Evolutionary conservation across 495 filamentous ascomycete genomes (phyloP), one percentile per base, ranked within the genome.

Genomic region (Aspergillus incahuasiensis): DNA sequence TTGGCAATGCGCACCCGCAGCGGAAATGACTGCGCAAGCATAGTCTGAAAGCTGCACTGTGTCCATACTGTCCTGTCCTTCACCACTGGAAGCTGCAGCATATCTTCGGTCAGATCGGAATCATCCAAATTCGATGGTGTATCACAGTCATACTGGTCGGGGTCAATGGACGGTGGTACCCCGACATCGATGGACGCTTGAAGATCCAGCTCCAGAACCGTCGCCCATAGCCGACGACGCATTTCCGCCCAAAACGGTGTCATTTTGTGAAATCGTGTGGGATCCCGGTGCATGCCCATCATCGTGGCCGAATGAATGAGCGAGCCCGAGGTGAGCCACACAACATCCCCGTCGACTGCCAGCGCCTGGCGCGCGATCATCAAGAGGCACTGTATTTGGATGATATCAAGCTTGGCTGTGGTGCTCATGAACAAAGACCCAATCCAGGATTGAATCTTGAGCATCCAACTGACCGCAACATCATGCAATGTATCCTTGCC

Each of bases 211-310:
- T 88, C 85, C 16, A 86, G 60, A 22, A 88, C 79, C 4, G 83
- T 86, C 13, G 75, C 75, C 85, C 85, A 88, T 3, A 86, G 53
- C 19, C 84, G 68, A 45, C 84, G 76, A 3, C 82, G 79, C 22
- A 83, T 48, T 55, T 87, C 83, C 5, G 71, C 72, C 55, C 79
- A 75, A 18, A 81, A 70, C 0, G 68, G 39, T 1, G 74, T 62
- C 67, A 81, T 78, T 28, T 64, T 64, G 1, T 69, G 72, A 44
- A 83, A 78, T 34, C 78, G 68, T 18, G 70, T 70, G 0, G 84
- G 84, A 57, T 84, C 80, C 5, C 79, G 79, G 57, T 87, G 82
- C 15, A 86, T 54, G 2, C 81, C 81, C 64, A 85, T 81, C 13
- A 74, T 74, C 72, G 83, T 83, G 7, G 81, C 80, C 20, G 64